A percentile compares a stretch with the other conserved stretches of the same genome.
These are phyloP conservation scores for Coccomyxa sp. DNA, from an alignment of 139 green algal species.

Conservation along the genomic window DNA sequence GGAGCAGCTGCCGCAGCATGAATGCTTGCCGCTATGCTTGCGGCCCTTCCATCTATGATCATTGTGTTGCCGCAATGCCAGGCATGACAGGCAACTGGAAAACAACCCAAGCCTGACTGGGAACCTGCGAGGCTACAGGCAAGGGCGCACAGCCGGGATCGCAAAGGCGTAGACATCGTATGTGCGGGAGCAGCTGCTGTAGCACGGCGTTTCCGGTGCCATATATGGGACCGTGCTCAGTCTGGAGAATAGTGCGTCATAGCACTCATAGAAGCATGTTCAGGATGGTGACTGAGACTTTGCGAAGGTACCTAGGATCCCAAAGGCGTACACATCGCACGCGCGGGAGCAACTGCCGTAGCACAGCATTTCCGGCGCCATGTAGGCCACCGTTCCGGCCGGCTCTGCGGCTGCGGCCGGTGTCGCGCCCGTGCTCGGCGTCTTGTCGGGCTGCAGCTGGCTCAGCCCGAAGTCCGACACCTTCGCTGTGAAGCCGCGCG, in stretches of 20 bases:
- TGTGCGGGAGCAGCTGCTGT: constrained; percentile 2
- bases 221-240: constrained; percentile 60
- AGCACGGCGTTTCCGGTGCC: constrained; percentile 36
- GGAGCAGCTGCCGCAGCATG: too few species aligned
- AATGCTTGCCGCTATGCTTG: too few species aligned
- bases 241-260: too few species aligned
- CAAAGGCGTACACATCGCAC: constrained; percentile 42
- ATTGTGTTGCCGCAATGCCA: too few species aligned
- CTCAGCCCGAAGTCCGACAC: constrained; percentile 58
- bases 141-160: too few species aligned
- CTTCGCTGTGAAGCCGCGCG: constrained; percentile 44
- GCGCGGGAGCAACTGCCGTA: constrained; percentile 3
- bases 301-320: constrained; percentile 28
- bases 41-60: too few species aligned
- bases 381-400: constrained; percentile 51
- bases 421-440: neutral
- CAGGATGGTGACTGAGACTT: neutral
- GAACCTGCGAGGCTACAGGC: constrained; percentile 9
- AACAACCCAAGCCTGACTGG: too few species aligned
- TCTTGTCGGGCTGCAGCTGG: constrained; percentile 22
- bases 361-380: constrained; percentile 42
- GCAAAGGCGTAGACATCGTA: constrained; percentile 41
- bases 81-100: too few species aligned
- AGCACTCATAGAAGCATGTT: neutral
- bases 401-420: neutral